Base-by-base conservation (phyloP, 176 grass and related monocot species). In the Aegilops tauschii region DNA sequence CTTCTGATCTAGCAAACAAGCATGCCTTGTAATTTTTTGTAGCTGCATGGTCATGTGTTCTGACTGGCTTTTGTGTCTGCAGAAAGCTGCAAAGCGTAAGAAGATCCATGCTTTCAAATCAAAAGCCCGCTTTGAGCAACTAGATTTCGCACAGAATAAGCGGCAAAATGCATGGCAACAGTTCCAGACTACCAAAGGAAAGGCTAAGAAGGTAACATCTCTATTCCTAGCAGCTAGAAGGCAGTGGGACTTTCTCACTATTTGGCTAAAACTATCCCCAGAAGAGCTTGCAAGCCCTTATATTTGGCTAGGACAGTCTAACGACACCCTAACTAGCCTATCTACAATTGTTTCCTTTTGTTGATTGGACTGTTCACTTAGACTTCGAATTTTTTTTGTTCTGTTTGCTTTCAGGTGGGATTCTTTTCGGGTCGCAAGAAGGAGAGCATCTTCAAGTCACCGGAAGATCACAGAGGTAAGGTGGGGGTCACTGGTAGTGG, bases 91-190 rank as follows among this genome's bases (percentile, higher is more conserved):
- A 1, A 99, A 99, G 63, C 92, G 91, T 44, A 99, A 99, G 92
- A 99, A 99, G 80, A 96, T 99, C 65, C 94, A 99, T 86, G 93
- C 97, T 79, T 99, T 99, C 84, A 96, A 99, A 91, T 99, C 97
- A 20, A 99, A 99, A 88, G 87, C 91, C 79, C 94, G 97, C 31
- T 85, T 91, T 83, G 94, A 99, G 64, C 92, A 99, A 80, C 79
- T 94, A 45, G 97, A 99, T 85, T 79, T 93, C 82, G 85, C 92
- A 64, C 94, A 99, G 85, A 96, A 99, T 82, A 99, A 99, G 85
- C 82, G 94, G 75, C 92, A 96, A 87, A 99, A 94, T 87, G 90
- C 97, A 56, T 99, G 94, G 97, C 97, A 99, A 84, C 94, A 99
- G 79, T 99, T 99, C 80, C 97, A 99, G 87, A 91, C 93, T 5